Evolutionary conservation across 2,329 filamentous ascomycete species (phyloP).

Genomic region (Xylariomycetidae sp.): DNA sequence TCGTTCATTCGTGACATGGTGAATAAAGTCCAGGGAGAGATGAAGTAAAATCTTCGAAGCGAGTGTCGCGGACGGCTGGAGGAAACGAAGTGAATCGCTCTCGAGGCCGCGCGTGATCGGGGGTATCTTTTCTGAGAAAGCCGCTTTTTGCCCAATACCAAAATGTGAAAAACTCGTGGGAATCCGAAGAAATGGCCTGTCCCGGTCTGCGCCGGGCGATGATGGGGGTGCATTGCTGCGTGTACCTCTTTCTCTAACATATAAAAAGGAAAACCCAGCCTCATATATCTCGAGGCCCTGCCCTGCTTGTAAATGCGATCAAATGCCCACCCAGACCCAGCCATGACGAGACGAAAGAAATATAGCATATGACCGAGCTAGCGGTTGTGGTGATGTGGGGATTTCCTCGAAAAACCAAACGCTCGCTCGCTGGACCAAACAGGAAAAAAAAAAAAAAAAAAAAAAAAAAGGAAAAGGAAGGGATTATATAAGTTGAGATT

Average conservation of each 20-base stretch:
- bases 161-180: conserved; percentile 26
- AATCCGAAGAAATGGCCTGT: conserved; percentile 37
- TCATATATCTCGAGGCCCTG: conserved; percentile 42
- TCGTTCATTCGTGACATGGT: conserved; percentile 34
- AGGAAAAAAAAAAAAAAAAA: conserved; percentile 23
- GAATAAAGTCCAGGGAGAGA: conserved; percentile 30
- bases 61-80: conserved; percentile 26
- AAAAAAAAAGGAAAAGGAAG: conserved; percentile 26
- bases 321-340: conserved; percentile 49
- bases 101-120: conserved; percentile 26
- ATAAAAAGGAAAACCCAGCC: conserved; percentile 33
- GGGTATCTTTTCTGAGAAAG: conserved; percentile 37
- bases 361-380: conserved; percentile 42
- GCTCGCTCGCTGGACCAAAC: conserved; percentile 36
- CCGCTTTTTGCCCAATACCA: conserved; percentile 35
- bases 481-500: conserved; percentile 20
- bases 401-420: conserved; percentile 25
- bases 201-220: conserved; percentile 44
- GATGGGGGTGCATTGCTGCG: conserved; percentile 58
- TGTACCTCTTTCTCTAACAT: conserved; percentile 50
- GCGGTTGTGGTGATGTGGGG: conserved; percentile 37
- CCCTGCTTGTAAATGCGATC: conserved; percentile 50
- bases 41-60: conserved; percentile 33
- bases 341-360: conserved; percentile 46
- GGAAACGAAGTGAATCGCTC: conserved; percentile 10